Evolutionary conservation across 345 rosid genomes (phyloP), one percentile per base, ranked within the genome.

Genomic region (Cochlearia excelsa): DNA sequence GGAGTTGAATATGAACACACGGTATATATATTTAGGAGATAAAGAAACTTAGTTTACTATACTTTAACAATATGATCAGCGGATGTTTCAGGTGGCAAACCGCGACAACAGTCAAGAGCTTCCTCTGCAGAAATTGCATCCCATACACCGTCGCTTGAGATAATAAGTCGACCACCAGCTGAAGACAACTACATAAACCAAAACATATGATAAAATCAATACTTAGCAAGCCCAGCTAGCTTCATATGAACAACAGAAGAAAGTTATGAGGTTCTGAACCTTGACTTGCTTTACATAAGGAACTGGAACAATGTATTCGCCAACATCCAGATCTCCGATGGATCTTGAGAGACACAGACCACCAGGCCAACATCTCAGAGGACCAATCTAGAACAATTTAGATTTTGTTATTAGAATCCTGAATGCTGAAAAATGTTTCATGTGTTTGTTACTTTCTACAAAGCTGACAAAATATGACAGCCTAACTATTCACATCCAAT

Each of bases 361-460:
- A 67, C 99, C 99, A 38, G 99, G 99, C 99, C 99, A 94, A 82
- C 99, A 94, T 78, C 99, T 81, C 75, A 94, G 66, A 11, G 99
- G 99, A 61, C 97, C 99, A 81, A 94, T 84, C 99, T 94, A 73
- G 47, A 76, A 65, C 28, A 70, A 37, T 9, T 63, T 16, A 59
- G 31, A 26, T 50, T 54, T 29, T 30, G 31, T 52, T 59, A 53
- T 78, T 51, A 77, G 39, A 76, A 51, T 26, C 30, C 28, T 50
- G 50, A 1, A 44, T n/a, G 35, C 1, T 44, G 9, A 43, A 23
- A 27, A 27, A 11, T 8, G 26, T 42, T 46, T 48, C 27, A 28
- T 46, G 2, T 58, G 45, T 43, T n/a, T 9, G 23, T 9, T 3
- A 33, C 23, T 16, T 40, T 48, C 9, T 31, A 42, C 30, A 56